Evolutionary conservation across 73 alveolate genomes (phyloP), one percentile per base, ranked within the genome.

Genomic region (Stentor roeselii): DNA sequence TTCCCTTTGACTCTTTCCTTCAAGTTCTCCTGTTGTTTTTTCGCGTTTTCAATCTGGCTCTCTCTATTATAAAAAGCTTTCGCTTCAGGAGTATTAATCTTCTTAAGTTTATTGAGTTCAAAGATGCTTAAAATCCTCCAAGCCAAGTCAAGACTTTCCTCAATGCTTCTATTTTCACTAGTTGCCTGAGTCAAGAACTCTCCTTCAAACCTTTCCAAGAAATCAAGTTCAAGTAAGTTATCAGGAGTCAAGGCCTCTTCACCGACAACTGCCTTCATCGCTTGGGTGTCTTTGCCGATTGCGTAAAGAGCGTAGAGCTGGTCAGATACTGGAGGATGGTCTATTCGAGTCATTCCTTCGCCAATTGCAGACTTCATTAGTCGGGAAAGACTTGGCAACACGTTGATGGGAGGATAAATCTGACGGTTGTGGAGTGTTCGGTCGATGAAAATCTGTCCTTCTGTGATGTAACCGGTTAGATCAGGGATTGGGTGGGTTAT

Each of bases 401-500:
- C 99, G 89, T 98, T 97, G 87, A 98, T 98, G 67, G 99, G 99
- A 35, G 99, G 99, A 86, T 98, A 98, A 90, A 98, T 97, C 88
- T 96, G 94, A 87, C 99, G 95, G 88, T 96, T 97, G 95, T 98
- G 96, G 95, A 98, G 89, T 78, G 95, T 86, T 85, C 99, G 94
- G 86, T 98, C 99, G 83, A 98, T 95, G 88, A 97, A 98, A 60
- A 98, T 97, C 93, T 98, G 97, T 27, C 99, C 99, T 88, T 95
- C 99, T 1, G 99, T 97, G 78, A 98, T 97, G 95, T 97, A 98
- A 75, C 99, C 99, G 31, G 99, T 98, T 90, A 98, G 92, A 94
- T 98, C 99, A 32, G 99, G 99, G 75, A 98, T 98, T 21, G 99
- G 99, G 92, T 98, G 99, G 34, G 99, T 98, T 74, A 98, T 98